Evolutionary conservation across 805 yeast species (phyloP), one percentile per base, ranked within the genome.

Genomic region (Saturnispora saitoi): DNA sequence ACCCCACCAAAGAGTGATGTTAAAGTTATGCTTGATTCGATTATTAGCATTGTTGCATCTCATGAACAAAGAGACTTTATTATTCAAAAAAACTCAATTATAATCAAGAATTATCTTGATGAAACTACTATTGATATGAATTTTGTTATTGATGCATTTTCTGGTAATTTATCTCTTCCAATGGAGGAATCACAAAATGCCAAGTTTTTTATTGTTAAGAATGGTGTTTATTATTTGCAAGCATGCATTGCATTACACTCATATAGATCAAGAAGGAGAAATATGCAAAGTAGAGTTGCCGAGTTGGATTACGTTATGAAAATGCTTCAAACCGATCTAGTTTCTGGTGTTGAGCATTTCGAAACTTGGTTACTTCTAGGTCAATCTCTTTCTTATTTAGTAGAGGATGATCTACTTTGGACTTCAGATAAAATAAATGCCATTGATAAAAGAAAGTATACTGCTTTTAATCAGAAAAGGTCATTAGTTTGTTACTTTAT

Each of bases 351-450:
- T 2, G 67, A 75, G 36, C 68, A 96, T 29, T 72, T 83, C 42
- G 99, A 93, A 63, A 79, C 86, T 8, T 93, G 99, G 99, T 69
- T 80, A 37, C 71, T 87, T 1, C 62, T 93, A 12, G 96, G 95
- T 0, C 88, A 83, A 58, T 81, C 91, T 0, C 89, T 75, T 56
- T 81, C 89, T 0, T 80, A 71, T 49, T 67, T 86, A 37, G 95
- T 84, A 0, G 97, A 91, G 54, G 96, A 89, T 62, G 96, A 87
- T 54, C 65, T 93, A 48, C 79, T 86, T n/a, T 88, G 96, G 95
- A 85, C 91, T 1, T 81, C 95, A 0, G 96, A 90, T 57, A 85
- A 85, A 58, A 65, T 88, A 32, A 81, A 81, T 45, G 70, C 76
- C 0, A 59, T 71, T 0, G 93, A 84, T 5, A 72, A 80, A 52